Percentiles rank a stretch among this genome's conserved stretches.
Conservation (phyloP, 2,329 filamentous ascomycete species). For the Talaromyces sp. region DNA sequence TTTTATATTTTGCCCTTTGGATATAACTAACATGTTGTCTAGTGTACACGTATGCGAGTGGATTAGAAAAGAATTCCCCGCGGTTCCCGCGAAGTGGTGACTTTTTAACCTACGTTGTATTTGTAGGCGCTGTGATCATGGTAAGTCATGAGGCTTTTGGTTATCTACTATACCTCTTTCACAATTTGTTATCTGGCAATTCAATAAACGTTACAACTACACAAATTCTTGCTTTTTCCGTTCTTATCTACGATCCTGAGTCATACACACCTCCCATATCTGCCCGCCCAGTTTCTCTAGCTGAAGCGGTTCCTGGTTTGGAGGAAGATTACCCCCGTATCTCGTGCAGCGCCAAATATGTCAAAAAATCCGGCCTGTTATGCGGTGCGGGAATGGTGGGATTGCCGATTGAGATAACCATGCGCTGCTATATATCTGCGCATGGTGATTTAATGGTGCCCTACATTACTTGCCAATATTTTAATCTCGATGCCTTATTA, state of each 20-base stretch:
- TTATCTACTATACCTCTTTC: constrained; percentile 8
- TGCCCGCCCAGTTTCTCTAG: constrained; percentile 71
- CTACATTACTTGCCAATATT: constrained; percentile 50
- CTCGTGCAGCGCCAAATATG: constrained; percentile 55
- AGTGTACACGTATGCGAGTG: constrained; percentile 73
- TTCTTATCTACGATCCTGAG: neutral
- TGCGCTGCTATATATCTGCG: constrained; percentile 50
- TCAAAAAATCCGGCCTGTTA: constrained; percentile 51
- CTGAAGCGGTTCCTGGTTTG: constrained; percentile 79
- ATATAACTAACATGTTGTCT: neutral
- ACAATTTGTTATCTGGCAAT: constrained; percentile 1
- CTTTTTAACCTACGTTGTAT: constrained; percentile 73
- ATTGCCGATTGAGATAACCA: constrained; percentile 64
- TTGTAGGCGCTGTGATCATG: constrained; percentile 66
- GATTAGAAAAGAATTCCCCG: constrained; percentile 66
- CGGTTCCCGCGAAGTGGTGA: constrained; percentile 73
- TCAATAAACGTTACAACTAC: constrained; percentile 5
- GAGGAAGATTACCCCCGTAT: constrained; percentile 75
- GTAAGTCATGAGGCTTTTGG: constrained; percentile 57
- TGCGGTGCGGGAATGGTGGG: constrained; percentile 72
- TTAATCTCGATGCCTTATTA: constrained; percentile 12
- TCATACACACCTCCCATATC: constrained; percentile 60
- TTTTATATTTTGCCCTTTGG: neutral
- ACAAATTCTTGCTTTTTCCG: constrained; percentile 16
- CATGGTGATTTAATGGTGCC: constrained; percentile 59